These are phyloP conservation scores for Xylaria sp. DNA, from an alignment of 2,329 filamentous ascomycete species.

Conservation along the genomic window DNA sequence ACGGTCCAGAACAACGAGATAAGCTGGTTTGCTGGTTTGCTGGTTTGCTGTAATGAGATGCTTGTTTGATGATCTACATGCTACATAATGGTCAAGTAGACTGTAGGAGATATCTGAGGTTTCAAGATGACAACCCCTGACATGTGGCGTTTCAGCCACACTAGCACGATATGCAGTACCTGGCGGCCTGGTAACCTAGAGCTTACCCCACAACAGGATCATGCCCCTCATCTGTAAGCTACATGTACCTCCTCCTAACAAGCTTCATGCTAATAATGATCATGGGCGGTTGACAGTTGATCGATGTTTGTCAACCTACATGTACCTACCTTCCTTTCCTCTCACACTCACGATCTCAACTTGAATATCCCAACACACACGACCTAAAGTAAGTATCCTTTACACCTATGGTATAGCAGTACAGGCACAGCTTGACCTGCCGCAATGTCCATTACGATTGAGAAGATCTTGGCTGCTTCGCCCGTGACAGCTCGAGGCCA, in stretches of 20 bases:
- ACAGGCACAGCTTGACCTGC: not conserved
- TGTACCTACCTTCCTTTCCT: not conserved
- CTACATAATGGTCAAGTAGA: too few species aligned
- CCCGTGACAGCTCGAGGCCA: conserved; percentile 84
- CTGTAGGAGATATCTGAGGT: too few species aligned
- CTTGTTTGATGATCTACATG: too few species aligned
- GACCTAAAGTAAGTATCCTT: conserved; percentile 6
- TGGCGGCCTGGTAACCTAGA: too few species aligned
- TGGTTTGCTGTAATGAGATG: too few species aligned
- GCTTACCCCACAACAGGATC: conserved; percentile 4
- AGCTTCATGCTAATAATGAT: not conserved
- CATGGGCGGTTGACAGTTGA: not conserved
- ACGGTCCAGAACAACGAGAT: too few species aligned
- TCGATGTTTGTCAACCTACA: not conserved
- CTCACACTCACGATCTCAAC: not conserved
- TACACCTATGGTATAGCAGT: conserved; percentile 8
- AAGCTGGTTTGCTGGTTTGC: too few species aligned
- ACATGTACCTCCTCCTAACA: not conserved
- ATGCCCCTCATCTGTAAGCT: conserved; percentile 6
- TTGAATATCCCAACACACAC: conserved; percentile 1
- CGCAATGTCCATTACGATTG: conserved; percentile 57
- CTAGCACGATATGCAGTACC: not conserved
- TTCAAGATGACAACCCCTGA: conserved; percentile 5
- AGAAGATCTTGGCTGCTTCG: conserved; percentile 79
- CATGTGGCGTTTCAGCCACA: conserved; percentile 31